Base-by-base conservation (phyloP, 352 stramenopile species). In the Globisporangium radiosum region DNA sequence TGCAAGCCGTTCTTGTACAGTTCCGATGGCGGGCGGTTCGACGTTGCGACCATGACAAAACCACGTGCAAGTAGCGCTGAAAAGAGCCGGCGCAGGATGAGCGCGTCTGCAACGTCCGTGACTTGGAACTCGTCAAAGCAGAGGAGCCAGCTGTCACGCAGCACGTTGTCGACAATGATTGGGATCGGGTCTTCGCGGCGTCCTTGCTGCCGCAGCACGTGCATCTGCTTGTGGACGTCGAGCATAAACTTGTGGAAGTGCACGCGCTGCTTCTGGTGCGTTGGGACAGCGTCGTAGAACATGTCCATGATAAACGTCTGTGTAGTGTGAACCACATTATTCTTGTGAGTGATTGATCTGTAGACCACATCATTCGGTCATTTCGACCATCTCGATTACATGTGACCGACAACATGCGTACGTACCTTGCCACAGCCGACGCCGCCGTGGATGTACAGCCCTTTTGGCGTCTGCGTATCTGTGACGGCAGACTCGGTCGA, bases 81-180 rank as follows among this genome's bases (percentile, higher is more conserved):
- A 69, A 99, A 99, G 6, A 99, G 71, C 49, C 94, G 82, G 4
- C 77, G 75, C 45, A 99, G 69, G 55, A 99, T 98, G 45, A 99
- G 68, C 45, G 97, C 97, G 74, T 99, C 96, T 0, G 92, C 96
- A 51, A 99, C 90, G 70, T 99, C 97, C 5, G 92, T 98, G 40
- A 98, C 90, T 76, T 99, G 95, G 61, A 99, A 99, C 80, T 99
- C 97, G 71, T 99, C 97, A 67, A 99, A 98, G 78, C 94, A 98
- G 6, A 99, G 73, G 38, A 99, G 64, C 63, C 89, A 95, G 37
- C 86, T 87, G 60, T 92, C 81, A 47, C 75, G 38, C 38, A 97
- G 71, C 7, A 99, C 60, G 55, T 98, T 79, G 53, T 87, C 64
- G 9, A 88, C 84, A 54, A 99, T 85, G 56, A 88, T 76, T 59